These are phyloP conservation scores for Fonsecaea nubica DNA, from an alignment of 2,329 filamentous ascomycete genomes.

Conservation along the genomic window DNA sequence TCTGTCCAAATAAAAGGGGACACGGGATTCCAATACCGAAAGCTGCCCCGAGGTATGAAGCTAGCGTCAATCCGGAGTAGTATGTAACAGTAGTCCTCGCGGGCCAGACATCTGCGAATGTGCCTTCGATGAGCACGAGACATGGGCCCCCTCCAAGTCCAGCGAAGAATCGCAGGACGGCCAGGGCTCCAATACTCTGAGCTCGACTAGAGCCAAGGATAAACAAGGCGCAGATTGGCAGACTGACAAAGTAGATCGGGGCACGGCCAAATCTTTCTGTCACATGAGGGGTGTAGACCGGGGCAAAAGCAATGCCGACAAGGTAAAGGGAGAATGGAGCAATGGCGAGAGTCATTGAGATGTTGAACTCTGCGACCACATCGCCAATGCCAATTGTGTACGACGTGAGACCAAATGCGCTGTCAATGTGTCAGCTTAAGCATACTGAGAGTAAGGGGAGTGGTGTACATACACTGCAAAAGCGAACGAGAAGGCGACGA, in stretches of 20 bases:
- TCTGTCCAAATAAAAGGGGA: not conserved
- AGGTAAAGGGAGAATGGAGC: constrained; percentile 1
- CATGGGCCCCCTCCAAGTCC: not conserved
- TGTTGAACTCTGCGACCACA: not conserved
- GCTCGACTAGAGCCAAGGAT: not conserved
- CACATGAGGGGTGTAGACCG: not conserved
- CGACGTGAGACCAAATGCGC: not conserved
- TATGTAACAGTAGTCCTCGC: not conserved
- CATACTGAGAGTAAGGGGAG: not conserved
- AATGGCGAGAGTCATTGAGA: constrained; percentile 2
- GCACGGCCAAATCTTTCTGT: constrained; percentile 2
- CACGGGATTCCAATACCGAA: not conserved
- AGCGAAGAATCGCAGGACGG: not conserved
- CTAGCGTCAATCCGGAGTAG: not conserved
- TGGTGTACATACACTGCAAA: not conserved
- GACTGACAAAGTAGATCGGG: not conserved
- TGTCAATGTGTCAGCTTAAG: not conserved
- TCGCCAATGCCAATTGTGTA: not conserved
- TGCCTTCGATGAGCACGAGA: constrained; percentile 5
- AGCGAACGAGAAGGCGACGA: not conserved
- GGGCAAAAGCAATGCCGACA: constrained; percentile 1
- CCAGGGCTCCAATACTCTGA: not conserved
- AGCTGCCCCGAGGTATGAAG: not conserved
- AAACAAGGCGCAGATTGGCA: constrained; percentile 4
- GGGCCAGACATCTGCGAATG: constrained; percentile 3